Evolutionary conservation across 805 yeast genomes (phyloP).

Genomic region (Lipomyces yamadae): DNA sequence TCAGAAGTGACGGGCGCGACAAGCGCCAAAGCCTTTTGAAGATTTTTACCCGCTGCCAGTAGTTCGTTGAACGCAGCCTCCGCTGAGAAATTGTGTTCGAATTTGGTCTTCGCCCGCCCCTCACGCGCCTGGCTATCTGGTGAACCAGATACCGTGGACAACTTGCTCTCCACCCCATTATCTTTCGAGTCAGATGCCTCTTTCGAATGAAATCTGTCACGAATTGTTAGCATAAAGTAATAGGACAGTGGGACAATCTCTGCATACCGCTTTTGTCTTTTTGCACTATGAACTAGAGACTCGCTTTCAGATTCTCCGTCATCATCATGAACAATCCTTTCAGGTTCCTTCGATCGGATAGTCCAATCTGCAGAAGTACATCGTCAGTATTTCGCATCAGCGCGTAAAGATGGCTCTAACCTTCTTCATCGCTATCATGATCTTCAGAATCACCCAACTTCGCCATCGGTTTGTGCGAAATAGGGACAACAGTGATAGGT

Average conservation of each 20-base stretch:
- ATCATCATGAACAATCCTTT: neutral
- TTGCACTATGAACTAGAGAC: neutral
- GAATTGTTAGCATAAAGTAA: neutral
- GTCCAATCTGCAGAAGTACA: neutral
- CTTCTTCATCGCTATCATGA: neutral
- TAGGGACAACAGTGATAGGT: neutral
- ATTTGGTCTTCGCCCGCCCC: constrained; percentile 24
- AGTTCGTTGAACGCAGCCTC: constrained; percentile 36
- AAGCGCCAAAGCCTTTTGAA: constrained; percentile 14
- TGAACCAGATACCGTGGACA: neutral
- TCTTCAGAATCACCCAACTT: neutral
- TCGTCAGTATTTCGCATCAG: neutral
- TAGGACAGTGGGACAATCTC: neutral
- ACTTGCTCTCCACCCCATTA: neutral
- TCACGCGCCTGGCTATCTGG: neutral
- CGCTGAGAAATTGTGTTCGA: constrained; percentile 38
- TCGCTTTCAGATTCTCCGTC: neutral
- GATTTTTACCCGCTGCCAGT: constrained; percentile 23
- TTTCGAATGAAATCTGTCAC: neutral
- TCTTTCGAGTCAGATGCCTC: neutral
- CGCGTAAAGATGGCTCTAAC: neutral
- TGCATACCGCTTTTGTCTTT: constrained; percentile 2
- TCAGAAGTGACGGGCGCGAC: constrained; percentile 17
- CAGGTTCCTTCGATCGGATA: neutral
- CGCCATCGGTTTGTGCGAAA: neutral